A percentile compares a stretch with the other conserved stretches of the same genome.
Evolutionary conservation across 2,329 filamentous ascomycete genomes (phyloP).

Genomic region (Aspergillus alliaceus): DNA sequence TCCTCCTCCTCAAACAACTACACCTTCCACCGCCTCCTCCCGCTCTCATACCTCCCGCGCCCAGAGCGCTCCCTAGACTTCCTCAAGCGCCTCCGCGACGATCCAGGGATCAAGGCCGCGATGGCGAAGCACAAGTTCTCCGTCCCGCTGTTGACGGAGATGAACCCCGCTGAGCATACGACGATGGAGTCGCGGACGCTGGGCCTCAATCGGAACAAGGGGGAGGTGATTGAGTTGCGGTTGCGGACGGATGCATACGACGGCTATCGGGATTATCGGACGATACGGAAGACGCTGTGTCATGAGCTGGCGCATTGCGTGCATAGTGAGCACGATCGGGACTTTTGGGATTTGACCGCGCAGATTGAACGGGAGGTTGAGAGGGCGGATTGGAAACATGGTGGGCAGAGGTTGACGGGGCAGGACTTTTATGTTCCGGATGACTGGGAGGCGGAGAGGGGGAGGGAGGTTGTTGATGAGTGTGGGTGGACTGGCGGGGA

Average conservation of each 20-base stretch:
- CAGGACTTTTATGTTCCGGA: constrained; percentile 62
- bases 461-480: constrained; percentile 62
- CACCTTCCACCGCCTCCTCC: constrained; percentile 76
- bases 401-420: constrained; percentile 63
- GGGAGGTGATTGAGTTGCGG: constrained; percentile 86
- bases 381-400: constrained; percentile 71
- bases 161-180: constrained; percentile 86
- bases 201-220: constrained; percentile 82
- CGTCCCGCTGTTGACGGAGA: constrained; percentile 86
- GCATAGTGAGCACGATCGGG: constrained; percentile 74
- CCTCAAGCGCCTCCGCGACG: constrained; percentile 72
- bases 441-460: constrained; percentile 52
- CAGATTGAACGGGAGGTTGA: constrained; percentile 87
- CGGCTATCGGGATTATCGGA: constrained; percentile 89
- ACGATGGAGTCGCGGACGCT: constrained; percentile 78
- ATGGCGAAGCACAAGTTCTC: constrained; percentile 85
- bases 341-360: constrained; percentile 87
- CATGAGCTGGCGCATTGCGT: constrained; percentile 96
- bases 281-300: constrained; percentile 86
- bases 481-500: constrained; percentile 78
- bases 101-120: constrained; percentile 78
- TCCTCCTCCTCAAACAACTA: constrained; percentile 59
- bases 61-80: constrained; percentile 70
- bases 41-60: constrained; percentile 74
- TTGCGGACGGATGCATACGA: constrained; percentile 92